Conservation (phyloP, 176 grass and related monocot genomes). For the Aegilops sharonensis region DNA sequence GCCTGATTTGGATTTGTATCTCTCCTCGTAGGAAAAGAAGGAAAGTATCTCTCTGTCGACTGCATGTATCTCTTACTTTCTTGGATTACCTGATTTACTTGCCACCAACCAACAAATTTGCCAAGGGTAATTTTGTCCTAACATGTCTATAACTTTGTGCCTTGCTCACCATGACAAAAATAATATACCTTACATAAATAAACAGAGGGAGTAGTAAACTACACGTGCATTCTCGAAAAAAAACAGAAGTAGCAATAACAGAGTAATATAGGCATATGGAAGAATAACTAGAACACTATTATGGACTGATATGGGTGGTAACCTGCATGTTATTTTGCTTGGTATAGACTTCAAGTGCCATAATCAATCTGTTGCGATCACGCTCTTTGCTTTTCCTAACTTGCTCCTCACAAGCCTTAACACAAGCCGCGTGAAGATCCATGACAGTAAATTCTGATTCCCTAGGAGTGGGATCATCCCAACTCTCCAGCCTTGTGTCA, state of each 20-base stretch:
- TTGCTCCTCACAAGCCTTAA: not conserved
- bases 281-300: not conserved
- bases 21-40: too few relatives aligned
- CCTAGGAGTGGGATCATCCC: not conserved
- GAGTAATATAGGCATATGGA: not conserved
- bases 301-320: not conserved
- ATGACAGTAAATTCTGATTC: not conserved
- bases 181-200: too few relatives aligned
- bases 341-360: not conserved
- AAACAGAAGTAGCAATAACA: not conserved
- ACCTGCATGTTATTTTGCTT: not conserved
- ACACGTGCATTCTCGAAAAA: not conserved
- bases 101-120: too few relatives aligned
- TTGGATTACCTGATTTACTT: too few relatives aligned
- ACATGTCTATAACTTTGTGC: too few relatives aligned
- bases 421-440: not conserved
- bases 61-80: too few relatives aligned
- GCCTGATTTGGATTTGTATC: too few relatives aligned
- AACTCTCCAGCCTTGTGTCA: not conserved
- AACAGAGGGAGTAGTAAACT: not conserved
- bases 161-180: too few relatives aligned
- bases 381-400: not conserved
- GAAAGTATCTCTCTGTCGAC: too few relatives aligned
- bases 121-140: too few relatives aligned
- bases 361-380: not conserved